phyloP scores from a whole-genome alignment of 306 rosid genomes.

The Sesbania bispinosa region DNA sequence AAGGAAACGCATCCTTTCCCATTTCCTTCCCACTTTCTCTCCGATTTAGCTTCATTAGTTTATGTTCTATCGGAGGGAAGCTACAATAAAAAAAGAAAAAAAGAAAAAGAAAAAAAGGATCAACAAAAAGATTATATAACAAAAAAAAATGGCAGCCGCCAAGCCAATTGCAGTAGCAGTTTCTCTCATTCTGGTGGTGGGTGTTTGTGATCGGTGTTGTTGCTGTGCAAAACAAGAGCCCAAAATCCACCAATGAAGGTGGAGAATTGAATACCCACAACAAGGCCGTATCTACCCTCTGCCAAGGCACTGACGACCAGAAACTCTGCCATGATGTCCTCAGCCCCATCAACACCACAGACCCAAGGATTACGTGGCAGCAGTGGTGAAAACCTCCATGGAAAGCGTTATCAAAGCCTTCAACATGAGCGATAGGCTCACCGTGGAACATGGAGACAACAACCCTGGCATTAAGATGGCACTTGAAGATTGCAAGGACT shows the following conservation, averaged over 20 bases:
- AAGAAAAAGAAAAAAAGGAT: constrained; percentile 3
- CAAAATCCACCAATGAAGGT: background rate
- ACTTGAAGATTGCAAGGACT: constrained; percentile 55
- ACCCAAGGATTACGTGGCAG: constrained; percentile 34
- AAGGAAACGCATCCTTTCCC: too few species aligned
- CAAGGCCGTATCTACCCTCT: constrained; percentile 31
- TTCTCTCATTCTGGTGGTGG: constrained; percentile 49
- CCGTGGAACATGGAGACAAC: constrained; percentile 4
- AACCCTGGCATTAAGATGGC: constrained; percentile 38
- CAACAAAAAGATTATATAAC: background rate
- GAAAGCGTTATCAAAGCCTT: constrained; percentile 38
- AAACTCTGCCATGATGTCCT: constrained; percentile 39
- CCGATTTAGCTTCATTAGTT: background rate
- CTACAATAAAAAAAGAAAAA: background rate
- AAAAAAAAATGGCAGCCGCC: constrained; percentile 34
- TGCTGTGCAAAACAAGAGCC: background rate
- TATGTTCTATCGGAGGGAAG: background rate
- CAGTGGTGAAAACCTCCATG: constrained; percentile 30
- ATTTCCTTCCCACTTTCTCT: too few species aligned
- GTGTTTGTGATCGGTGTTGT: constrained; percentile 45
- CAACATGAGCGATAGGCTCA: constrained; percentile 41
- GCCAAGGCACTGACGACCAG: constrained; percentile 30
- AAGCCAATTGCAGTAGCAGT: constrained; percentile 31
- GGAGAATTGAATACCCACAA: background rate
- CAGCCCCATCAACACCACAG: background rate